Percentiles rank a stretch among this genome's conserved stretches.
Conservation (phyloP, 208 protist genomes). For the Leishmania lainsoni region DNA sequence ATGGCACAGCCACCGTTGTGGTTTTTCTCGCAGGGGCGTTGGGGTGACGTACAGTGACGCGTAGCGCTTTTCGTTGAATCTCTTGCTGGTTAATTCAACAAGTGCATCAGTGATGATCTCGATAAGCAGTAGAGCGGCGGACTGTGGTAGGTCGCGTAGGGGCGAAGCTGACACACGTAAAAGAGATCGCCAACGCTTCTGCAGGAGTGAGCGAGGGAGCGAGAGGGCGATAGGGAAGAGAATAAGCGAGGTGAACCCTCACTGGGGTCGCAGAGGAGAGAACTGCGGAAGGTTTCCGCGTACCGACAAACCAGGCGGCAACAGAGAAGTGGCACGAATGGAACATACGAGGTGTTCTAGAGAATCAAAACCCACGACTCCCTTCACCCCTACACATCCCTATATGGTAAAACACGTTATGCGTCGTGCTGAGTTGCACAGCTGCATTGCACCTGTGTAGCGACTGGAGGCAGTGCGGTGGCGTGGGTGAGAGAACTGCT, state of each 20-base stretch:
- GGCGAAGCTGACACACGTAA: neutral
- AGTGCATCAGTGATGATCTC: neutral
- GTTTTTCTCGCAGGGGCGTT: neutral
- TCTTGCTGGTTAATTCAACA: neutral
- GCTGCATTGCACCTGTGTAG: neutral
- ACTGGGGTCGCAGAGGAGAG: neutral
- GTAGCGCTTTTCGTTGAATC: neutral
- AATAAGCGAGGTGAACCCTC: neutral
- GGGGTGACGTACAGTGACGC: neutral
- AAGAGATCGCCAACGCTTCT: neutral
- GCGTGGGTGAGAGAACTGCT: neutral
- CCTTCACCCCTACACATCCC: neutral
- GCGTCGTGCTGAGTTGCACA: neutral
- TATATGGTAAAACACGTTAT: no score
- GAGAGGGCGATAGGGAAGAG: neutral
- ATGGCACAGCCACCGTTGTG: no score
- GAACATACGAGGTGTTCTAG: no score
- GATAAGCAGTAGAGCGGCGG: no score
- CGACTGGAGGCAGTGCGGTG: neutral
- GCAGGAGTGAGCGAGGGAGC: neutral
- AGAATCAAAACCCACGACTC: neutral
- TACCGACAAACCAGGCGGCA: neutral
- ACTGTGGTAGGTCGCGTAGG: neutral
- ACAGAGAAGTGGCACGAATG: neutral
- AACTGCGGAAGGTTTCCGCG: neutral